Conservation (phyloP, 768 basidiomycete species). For the Calocybe cyanea region DNA sequence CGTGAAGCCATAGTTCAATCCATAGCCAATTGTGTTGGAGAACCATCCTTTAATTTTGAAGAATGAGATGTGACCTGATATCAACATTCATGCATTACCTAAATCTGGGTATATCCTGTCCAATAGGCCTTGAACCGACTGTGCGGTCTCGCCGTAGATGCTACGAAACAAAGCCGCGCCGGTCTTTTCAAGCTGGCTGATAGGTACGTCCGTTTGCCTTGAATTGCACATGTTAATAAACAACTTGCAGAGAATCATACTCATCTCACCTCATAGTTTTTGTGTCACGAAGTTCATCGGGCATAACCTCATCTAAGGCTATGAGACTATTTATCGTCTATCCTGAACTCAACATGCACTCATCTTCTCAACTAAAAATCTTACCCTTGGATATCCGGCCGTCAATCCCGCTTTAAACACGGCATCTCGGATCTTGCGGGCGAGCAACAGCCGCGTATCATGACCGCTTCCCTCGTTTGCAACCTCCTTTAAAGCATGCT, state of each 20-base stretch:
- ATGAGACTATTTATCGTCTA: slow-evolving; percentile 59
- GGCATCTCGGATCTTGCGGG: slow-evolving; percentile 56
- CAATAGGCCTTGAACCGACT: slow-evolving; percentile 43
- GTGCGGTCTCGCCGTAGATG: slow-evolving; percentile 56
- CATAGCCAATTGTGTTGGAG: slow-evolving; percentile 52
- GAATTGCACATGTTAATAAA: neutral
- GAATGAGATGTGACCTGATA: neutral
- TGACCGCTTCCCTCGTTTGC: slow-evolving; percentile 22
- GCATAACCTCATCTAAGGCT: slow-evolving; percentile 47
- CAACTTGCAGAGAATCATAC: neutral
- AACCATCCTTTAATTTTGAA: slow-evolving; percentile 49
- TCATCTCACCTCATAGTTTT: slow-evolving; percentile 35
- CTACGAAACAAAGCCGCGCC: slow-evolving; percentile 43
- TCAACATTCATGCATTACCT: slow-evolving; percentile 30
- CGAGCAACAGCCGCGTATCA: slow-evolving; percentile 38
- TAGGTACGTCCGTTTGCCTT: slow-evolving; percentile 39
- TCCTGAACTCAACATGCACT: neutral
- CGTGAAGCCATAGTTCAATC: slow-evolving; percentile 47
- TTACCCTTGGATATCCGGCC: slow-evolving; percentile 56
- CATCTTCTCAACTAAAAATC: slow-evolving; percentile 2
- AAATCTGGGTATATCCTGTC: slow-evolving; percentile 57
- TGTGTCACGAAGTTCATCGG: slow-evolving; percentile 47
- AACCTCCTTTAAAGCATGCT: slow-evolving; percentile 44
- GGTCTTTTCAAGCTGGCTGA: slow-evolving; percentile 36
- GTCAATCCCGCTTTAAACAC: slow-evolving; percentile 59